These are phyloP conservation scores for Hyphopichia homilentoma DNA, from an alignment of 805 yeast genomes.

Conservation along the genomic window DNA sequence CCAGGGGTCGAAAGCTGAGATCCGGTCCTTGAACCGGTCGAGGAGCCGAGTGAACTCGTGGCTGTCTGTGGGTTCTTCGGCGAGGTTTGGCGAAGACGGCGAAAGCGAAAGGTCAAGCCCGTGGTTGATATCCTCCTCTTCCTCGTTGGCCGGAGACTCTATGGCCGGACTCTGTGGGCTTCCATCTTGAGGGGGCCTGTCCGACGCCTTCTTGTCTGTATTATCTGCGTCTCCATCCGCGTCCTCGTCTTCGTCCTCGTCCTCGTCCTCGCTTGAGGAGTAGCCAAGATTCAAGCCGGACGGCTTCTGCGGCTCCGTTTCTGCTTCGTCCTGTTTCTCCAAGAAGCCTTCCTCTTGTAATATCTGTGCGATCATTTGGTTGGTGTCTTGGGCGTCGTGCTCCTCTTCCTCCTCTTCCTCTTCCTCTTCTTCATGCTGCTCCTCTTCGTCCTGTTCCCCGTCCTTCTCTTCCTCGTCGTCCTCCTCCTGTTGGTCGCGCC, in stretches of 20 bases:
- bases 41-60: constrained; percentile 22
- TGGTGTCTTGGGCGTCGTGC: constrained; percentile 1
- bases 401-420: constrained; percentile 7
- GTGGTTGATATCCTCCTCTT: constrained; percentile 2
- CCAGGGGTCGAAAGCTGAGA: constrained; percentile 37
- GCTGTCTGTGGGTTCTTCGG: constrained; percentile 1
- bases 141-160: constrained; percentile 2
- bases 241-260: constrained; percentile 10
- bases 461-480: constrained; percentile 3
- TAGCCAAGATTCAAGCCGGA: constrained; percentile 18
- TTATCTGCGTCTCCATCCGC: constrained; percentile 5
- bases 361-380: constrained; percentile 9
- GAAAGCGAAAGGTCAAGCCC: constrained; percentile 1
- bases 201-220: constrained; percentile 3
- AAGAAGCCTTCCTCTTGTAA: constrained; percentile 17
- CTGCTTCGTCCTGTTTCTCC: constrained; percentile 3
- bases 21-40: constrained; percentile 17
- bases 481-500: constrained; percentile 1
- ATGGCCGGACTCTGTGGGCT: constrained; percentile 4
- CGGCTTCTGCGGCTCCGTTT: constrained; percentile 3
- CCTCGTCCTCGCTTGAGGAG: constrained; percentile 21
- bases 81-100: not conserved
- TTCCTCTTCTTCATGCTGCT: constrained; percentile 3
- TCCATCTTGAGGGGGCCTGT: constrained; percentile 4
- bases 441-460: not conserved